phyloP scores from a whole-genome alignment of 768 basidiomycete genomes.

The Psilocybe cyanescens region DNA sequence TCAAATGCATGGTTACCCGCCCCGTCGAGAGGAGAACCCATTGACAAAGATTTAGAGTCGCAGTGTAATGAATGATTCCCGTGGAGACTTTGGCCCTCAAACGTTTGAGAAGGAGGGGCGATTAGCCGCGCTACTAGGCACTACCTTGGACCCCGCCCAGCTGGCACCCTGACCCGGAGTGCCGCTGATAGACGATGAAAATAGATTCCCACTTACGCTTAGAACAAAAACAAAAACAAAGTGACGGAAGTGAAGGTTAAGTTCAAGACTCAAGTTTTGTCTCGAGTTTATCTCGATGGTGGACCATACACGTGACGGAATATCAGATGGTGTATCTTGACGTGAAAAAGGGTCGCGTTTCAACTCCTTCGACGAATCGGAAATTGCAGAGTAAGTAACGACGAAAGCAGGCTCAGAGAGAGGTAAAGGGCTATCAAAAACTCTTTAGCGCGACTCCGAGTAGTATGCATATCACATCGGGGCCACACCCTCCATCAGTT shows the following conservation, averaged over 20 bases:
- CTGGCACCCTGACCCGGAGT: neutral
- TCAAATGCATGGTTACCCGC: neutral
- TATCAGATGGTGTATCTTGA: neutral
- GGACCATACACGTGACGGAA: neutral
- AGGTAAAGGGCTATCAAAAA: neutral
- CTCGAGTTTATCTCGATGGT: too few relatives aligned
- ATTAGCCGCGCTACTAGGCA: neutral
- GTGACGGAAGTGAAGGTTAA: neutral
- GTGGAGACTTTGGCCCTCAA: neutral
- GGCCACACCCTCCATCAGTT: neutral
- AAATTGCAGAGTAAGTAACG: conserved; percentile 1
- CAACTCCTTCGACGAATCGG: neutral
- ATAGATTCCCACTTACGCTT: neutral
- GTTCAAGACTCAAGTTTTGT: neutral
- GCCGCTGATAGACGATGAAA: neutral
- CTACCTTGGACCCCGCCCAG: conserved; percentile 2
- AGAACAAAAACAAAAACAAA: too few relatives aligned
- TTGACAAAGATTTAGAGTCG: neutral
- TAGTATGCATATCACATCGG: neutral
- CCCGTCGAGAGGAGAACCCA: neutral
- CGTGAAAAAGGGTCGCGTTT: neutral
- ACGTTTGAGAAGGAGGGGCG: neutral
- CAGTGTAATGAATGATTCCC: neutral
- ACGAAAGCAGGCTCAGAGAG: neutral
- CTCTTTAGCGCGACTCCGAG: conserved; percentile 1